phyloP scores from a whole-genome alignment of 179 eudicot species.

The Carnegiea gigantea region DNA sequence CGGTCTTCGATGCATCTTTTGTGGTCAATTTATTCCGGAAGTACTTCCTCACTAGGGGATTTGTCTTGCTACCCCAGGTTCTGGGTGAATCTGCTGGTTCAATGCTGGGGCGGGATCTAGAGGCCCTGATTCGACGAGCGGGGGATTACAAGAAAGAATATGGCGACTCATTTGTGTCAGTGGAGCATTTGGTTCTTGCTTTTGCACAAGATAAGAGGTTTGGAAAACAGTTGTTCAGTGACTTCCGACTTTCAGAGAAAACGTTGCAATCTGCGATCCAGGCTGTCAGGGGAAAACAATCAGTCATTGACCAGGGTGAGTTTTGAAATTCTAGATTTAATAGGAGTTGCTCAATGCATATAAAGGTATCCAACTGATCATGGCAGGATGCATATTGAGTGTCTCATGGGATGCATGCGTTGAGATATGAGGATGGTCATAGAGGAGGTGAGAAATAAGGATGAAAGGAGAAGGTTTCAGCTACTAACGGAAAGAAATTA shows the following conservation, averaged over 20 bases:
- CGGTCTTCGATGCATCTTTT: neutral
- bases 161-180: slow-evolving; percentile 89
- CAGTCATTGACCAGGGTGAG: slow-evolving; percentile 88
- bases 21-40: neutral
- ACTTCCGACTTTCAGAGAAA: slow-evolving; percentile 62
- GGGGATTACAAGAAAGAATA: slow-evolving; percentile 83
- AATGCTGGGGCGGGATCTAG: slow-evolving; percentile 89
- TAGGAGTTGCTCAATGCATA: neutral
- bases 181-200: slow-evolving; percentile 93
- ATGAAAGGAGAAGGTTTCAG: neutral
- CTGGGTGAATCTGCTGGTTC: slow-evolving; percentile 88
- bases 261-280: slow-evolving; percentile 59
- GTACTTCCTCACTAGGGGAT: neutral
- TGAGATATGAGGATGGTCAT: neutral
- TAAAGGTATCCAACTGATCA: neutral
- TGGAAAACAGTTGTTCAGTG: slow-evolving; percentile 83
- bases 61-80: slow-evolving; percentile 47
- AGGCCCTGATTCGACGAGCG: slow-evolving; percentile 70
- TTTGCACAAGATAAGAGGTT: slow-evolving; percentile 79
- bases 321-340: neutral
- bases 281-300: slow-evolving; percentile 78
- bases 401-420: neutral
- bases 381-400: neutral
- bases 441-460: neutral
- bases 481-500: neutral